A percentile compares a stretch with the other conserved stretches of the same genome.
Evolutionary conservation across 495 filamentous ascomycete genomes (phyloP).

Genomic region (Tuber umbilicatum): DNA sequence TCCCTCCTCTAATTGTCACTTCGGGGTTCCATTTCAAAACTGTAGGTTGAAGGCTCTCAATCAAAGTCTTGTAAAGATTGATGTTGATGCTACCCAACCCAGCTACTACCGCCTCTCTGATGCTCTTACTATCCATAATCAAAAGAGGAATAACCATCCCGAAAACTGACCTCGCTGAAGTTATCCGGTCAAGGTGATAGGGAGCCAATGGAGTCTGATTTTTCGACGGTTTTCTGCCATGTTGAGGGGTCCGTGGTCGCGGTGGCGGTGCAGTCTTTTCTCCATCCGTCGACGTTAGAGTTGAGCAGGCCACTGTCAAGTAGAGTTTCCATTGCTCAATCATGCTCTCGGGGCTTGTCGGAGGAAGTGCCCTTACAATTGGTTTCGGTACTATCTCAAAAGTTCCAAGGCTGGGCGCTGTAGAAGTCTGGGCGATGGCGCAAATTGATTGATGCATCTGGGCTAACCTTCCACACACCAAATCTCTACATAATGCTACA

Average conservation of each 20-base stretch:
- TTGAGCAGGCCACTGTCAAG: conserved; percentile 93
- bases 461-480: conserved; percentile 81
- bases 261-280: conserved; percentile 50
- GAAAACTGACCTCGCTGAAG: conserved; percentile 80
- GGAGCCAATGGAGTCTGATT: conserved; percentile 49
- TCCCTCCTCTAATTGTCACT: conserved; percentile 44
- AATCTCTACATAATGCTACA: conserved; percentile 78
- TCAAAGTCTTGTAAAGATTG: conserved; percentile 85
- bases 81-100: conserved; percentile 92
- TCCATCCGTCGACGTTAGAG: conserved; percentile 75
- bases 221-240: conserved; percentile 78
- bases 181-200: conserved; percentile 67
- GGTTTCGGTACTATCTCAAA: conserved; percentile 54
- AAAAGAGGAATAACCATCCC: conserved; percentile 83
- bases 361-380: conserved; percentile 48
- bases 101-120: conserved; percentile 83
- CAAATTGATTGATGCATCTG: conserved; percentile 85
- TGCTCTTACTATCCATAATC: conserved; percentile 62
- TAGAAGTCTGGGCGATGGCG: conserved; percentile 64
- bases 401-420: conserved; percentile 54
- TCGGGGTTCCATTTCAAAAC: conserved; percentile 48
- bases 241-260: conserved; percentile 57
- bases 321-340: conserved; percentile 99
- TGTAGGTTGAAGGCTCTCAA: conserved; percentile 81
- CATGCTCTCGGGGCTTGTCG: conserved; percentile 75